Evolutionary conservation across 2,329 filamentous ascomycete genomes (phyloP).

Genomic region (Neodidymelliopsis sp.): DNA sequence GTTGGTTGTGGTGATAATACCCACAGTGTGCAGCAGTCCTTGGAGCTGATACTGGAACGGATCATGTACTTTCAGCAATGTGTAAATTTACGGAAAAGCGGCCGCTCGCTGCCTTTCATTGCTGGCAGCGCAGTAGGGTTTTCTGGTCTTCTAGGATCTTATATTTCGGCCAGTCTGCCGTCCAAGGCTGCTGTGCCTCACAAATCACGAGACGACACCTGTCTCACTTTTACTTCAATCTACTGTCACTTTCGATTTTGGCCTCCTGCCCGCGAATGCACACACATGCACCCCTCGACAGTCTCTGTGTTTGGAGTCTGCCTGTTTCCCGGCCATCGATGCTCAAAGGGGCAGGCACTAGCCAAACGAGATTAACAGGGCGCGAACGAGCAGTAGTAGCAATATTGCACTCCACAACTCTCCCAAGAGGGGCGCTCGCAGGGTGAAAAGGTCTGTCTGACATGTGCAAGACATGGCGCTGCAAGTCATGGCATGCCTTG

Average conservation of each 20-base stretch:
- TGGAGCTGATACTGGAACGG: constrained; percentile 38
- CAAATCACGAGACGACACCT: constrained; percentile 37
- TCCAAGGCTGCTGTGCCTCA: constrained; percentile 34
- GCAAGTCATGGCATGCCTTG: constrained; percentile 7
- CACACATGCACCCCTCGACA: not conserved
- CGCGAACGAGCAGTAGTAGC: constrained; percentile 21
- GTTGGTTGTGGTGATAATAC: constrained; percentile 48
- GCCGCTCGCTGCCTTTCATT: constrained; percentile 36
- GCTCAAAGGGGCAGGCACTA: constrained; percentile 21
- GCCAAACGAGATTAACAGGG: constrained; percentile 38
- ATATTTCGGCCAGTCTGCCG: constrained; percentile 27
- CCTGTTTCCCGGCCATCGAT: constrained; percentile 5
- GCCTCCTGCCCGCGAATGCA: not conserved
- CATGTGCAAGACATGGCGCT: constrained; percentile 10
- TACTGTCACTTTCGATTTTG: not conserved
- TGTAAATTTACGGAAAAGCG: constrained; percentile 50
- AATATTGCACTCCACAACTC: constrained; percentile 26
- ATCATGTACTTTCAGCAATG: constrained; percentile 50
- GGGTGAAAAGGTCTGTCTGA: not conserved
- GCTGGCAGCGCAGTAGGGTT: constrained; percentile 39
- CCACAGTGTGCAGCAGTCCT: constrained; percentile 42
- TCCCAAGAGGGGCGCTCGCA: too few relatives aligned
- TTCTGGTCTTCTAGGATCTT: constrained; percentile 33
- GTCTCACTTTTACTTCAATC: constrained; percentile 26
- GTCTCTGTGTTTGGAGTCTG: constrained; percentile 11